These are phyloP conservation scores for Ustilago xerochloae DNA, from an alignment of 1,284 basidiomycete species.

Conservation along the genomic window DNA sequence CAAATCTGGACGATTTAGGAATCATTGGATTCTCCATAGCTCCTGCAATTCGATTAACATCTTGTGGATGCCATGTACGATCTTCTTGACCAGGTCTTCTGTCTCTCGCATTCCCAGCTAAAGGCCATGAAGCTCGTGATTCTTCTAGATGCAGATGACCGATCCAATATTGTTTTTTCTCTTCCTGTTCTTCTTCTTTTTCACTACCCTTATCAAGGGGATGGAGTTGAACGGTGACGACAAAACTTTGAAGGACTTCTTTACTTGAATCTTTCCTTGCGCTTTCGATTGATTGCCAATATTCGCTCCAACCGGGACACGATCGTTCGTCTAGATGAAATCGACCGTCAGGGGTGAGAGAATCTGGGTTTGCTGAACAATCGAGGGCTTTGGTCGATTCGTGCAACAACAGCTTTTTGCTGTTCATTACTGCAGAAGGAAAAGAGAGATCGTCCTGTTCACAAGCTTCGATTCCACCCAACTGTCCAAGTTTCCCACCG, in stretches of 20 bases:
- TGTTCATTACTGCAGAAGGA: background rate
- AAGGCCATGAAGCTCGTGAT: slow-evolving; percentile 53
- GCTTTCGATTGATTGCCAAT: slow-evolving; percentile 24
- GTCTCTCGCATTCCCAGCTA: slow-evolving; percentile 44
- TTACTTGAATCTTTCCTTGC: slow-evolving; percentile 3
- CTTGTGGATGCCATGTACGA: slow-evolving; percentile 37
- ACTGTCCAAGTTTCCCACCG: slow-evolving; percentile 18
- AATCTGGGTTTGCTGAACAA: slow-evolving; percentile 18
- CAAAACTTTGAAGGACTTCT: slow-evolving; percentile 40
- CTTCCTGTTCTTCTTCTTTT: slow-evolving; percentile 1
- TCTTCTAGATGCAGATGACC: slow-evolving; percentile 43
- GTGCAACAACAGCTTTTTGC: background rate
- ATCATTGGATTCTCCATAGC: slow-evolving; percentile 57
- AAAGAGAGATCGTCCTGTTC: slow-evolving; percentile 37
- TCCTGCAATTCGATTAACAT: slow-evolving; percentile 53
- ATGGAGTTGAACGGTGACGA: slow-evolving; percentile 29
- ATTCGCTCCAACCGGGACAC: slow-evolving; percentile 42
- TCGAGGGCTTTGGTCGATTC: slow-evolving; percentile 5
- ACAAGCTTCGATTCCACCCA: slow-evolving; percentile 50
- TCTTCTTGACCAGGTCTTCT: slow-evolving; percentile 28
- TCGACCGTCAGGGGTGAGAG: slow-evolving; percentile 34
- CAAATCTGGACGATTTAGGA: slow-evolving; percentile 30
- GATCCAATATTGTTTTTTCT: slow-evolving; percentile 49
- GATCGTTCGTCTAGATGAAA: slow-evolving; percentile 33
- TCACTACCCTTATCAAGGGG: background rate